Evolutionary conservation across 345 rosid species (phyloP).

Genomic region (Eucalyptus sp.): DNA sequence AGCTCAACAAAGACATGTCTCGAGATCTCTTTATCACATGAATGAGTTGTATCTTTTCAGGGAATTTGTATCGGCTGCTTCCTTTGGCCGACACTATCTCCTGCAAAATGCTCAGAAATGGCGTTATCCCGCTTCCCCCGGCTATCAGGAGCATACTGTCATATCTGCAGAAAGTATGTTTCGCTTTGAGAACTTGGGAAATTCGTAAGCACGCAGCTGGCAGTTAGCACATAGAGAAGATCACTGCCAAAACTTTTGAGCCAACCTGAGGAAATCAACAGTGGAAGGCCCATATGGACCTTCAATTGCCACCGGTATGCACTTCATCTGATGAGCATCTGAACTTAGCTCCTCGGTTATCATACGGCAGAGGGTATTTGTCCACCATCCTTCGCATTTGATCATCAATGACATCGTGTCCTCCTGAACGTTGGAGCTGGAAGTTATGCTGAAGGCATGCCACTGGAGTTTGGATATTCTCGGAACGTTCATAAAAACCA

Average conservation of each 20-base stretch:
- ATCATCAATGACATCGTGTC: slow-evolving; percentile 42
- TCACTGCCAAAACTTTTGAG: not conserved
- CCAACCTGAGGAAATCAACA: slow-evolving; percentile 50
- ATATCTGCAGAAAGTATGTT: slow-evolving; percentile 32
- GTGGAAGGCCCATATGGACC: slow-evolving; percentile 88
- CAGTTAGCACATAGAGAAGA: not conserved
- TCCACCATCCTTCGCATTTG: slow-evolving; percentile 67
- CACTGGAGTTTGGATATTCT: slow-evolving; percentile 51
- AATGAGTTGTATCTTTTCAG: slow-evolving; percentile 42
- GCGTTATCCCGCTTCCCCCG: slow-evolving; percentile 82
- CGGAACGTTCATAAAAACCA: slow-evolving; percentile 61
- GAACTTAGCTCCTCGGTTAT: slow-evolving; percentile 25
- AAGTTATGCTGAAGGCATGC: slow-evolving; percentile 81
- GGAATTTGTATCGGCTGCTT: slow-evolving; percentile 19
- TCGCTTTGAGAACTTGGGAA: not conserved
- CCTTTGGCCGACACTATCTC: slow-evolving; percentile 31
- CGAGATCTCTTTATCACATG: slow-evolving; percentile 37
- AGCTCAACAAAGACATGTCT: slow-evolving; percentile 43
- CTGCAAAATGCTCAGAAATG: slow-evolving; percentile 66
- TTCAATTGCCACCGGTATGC: slow-evolving; percentile 44
- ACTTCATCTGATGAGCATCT: slow-evolving; percentile 9
- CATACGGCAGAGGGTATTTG: slow-evolving; percentile 37
- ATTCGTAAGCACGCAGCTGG: not conserved
- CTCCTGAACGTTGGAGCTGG: slow-evolving; percentile 44
- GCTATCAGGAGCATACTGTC: slow-evolving; percentile 64